phyloP scores from a whole-genome alignment of 169 alveolate genomes.

The Cryptosporidium sp. region DNA sequence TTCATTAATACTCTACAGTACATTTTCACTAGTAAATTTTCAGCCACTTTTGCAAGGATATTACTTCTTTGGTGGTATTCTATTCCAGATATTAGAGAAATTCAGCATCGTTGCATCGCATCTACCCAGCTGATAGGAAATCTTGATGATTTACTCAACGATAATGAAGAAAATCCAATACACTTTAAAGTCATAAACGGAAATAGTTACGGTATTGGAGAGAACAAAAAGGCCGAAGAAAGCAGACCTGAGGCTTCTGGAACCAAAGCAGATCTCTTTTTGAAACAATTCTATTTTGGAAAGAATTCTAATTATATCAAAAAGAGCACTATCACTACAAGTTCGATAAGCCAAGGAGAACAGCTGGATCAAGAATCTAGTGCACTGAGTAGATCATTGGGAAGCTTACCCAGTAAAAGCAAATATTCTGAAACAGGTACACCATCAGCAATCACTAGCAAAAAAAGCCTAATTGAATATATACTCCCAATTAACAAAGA shows the following conservation, averaged over 20 bases:
- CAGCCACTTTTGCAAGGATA: neutral
- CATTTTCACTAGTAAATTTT: neutral
- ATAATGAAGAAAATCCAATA: conserved; percentile 1
- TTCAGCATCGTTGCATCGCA: conserved; percentile 82
- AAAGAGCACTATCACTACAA: neutral
- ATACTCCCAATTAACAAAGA: conserved; percentile 63
- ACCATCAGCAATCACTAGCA: neutral
- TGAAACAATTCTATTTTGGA: conserved; percentile 65
- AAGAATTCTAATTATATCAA: conserved; percentile 20
- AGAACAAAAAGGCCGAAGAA: conserved; percentile 1
- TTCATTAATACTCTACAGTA: conserved; percentile 4
- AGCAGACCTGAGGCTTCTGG: conserved; percentile 6
- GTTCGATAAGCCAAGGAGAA: neutral
- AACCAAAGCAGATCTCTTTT: conserved; percentile 53
- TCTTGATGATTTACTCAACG: conserved; percentile 38
- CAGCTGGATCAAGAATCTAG: neutral
- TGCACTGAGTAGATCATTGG: neutral
- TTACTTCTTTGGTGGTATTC: conserved; percentile 78
- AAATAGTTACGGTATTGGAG: conserved; percentile 4
- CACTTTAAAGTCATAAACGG: conserved; percentile 37
- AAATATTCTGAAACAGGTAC: neutral
- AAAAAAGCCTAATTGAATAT: conserved; percentile 43
- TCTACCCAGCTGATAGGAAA: conserved; percentile 77
- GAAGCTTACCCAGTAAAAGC: neutral
- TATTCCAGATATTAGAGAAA: conserved; percentile 82